A percentile compares a stretch with the other conserved stretches of the same genome.
These are phyloP conservation scores for Phytophthora fragariae DNA, from an alignment of 352 stramenopile species.

Conservation along the genomic window DNA sequence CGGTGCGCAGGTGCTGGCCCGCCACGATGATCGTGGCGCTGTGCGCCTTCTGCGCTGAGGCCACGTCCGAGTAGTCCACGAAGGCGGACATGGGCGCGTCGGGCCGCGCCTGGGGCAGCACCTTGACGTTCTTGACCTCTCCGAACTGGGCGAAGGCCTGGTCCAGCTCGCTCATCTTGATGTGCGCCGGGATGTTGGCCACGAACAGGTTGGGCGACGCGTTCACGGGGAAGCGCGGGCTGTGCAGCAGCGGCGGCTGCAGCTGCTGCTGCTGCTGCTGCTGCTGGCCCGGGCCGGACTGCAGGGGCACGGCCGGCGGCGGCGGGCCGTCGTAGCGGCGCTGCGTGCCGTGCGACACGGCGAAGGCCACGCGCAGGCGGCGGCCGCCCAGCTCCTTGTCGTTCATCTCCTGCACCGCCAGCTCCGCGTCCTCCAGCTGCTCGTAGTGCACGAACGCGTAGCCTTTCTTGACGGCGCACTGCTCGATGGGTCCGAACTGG, in stretches of 20 bases:
- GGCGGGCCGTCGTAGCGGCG: conserved; percentile 38
- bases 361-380: conserved; percentile 56
- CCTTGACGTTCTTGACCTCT: conserved; percentile 70
- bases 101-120: conserved; percentile 53
- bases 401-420: conserved; percentile 60
- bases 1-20: conserved; percentile 51
- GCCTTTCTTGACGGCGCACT: conserved; percentile 64
- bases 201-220: conserved; percentile 66
- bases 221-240: conserved; percentile 20
- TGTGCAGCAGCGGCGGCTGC: conserved; percentile 27
- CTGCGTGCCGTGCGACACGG: conserved; percentile 41
- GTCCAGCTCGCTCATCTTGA: conserved; percentile 68
- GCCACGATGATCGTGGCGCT: conserved; percentile 51
- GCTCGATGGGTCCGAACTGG: conserved; percentile 59
- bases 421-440: conserved; percentile 52
- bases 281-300: conserved; percentile 4
- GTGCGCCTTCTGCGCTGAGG: conserved; percentile 53
- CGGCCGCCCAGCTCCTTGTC: conserved; percentile 53
- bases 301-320: conserved; percentile 2
- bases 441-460: conserved; percentile 69
- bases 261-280: neutral
- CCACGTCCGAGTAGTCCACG: conserved; percentile 60
- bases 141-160: conserved; percentile 66
- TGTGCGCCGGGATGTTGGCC: conserved; percentile 68
- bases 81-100: conserved; percentile 72